A percentile compares a stretch with the other conserved stretches of the same genome.
phyloP scores from a whole-genome alignment of 208 protist species.

The Crithidia mellificae region DNA sequence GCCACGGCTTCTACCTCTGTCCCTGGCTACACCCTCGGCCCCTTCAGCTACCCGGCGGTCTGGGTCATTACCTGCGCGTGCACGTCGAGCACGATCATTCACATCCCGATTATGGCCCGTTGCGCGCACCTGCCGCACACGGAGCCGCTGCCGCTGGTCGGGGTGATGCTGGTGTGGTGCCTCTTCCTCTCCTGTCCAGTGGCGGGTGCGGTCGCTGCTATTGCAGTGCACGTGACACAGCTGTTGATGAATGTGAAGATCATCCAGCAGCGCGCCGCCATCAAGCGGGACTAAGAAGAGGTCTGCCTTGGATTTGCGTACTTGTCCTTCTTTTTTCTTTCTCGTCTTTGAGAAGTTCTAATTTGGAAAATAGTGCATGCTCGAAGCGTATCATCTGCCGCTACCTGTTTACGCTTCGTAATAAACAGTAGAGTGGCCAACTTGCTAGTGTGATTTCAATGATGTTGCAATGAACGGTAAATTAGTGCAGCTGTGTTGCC shows the following conservation, averaged over 20 bases:
- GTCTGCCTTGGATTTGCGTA: too few species aligned
- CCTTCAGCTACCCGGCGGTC: constrained; percentile 77
- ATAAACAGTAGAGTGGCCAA: too few species aligned
- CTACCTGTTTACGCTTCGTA: too few species aligned
- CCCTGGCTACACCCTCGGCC: constrained; percentile 57
- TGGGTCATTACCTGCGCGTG: constrained; percentile 81
- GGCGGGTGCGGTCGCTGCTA: constrained; percentile 42
- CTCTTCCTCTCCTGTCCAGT: constrained; percentile 56
- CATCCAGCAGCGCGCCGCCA: constrained; percentile 26
- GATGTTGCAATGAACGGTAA: too few species aligned
- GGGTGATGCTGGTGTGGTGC: constrained; percentile 69
- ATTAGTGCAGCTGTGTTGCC: too few species aligned
- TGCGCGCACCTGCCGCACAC: constrained; percentile 51
- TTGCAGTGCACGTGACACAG: constrained; percentile 66
- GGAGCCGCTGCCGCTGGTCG: constrained; percentile 51
- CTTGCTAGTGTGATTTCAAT: too few species aligned
- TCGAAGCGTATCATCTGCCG: too few species aligned
- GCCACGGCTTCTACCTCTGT: constrained; percentile 29
- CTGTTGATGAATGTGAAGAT: constrained; percentile 57
- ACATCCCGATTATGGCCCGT: constrained; percentile 78
- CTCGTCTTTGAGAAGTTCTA: too few species aligned
- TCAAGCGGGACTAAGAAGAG: not conserved
- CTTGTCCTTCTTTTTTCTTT: too few species aligned
- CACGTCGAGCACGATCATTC: constrained; percentile 74
- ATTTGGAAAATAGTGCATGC: too few species aligned